Evolutionary conservation across 192 early-diverging fungal genomes (phyloP).

Genomic region (Phycomyces nitens): DNA sequence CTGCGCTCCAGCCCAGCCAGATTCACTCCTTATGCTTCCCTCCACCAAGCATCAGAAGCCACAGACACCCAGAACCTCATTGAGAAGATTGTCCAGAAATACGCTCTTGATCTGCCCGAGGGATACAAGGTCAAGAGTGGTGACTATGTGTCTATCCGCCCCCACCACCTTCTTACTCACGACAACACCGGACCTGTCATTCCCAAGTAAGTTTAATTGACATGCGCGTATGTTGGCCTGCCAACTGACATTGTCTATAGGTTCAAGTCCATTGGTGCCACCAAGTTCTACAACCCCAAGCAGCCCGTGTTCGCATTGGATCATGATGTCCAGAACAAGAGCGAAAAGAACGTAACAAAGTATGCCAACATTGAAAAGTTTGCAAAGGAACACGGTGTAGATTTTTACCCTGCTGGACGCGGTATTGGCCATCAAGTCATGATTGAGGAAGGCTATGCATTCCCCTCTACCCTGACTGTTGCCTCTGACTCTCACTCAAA

Average conservation of each 20-base stretch:
- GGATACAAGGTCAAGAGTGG: constrained; percentile 73
- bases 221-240: neutral
- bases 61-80: constrained; percentile 74
- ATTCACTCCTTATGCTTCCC: too few species aligned
- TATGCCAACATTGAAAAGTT: constrained; percentile 83
- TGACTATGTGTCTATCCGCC: constrained; percentile 92
- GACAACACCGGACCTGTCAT: constrained; percentile 97
- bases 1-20: neutral
- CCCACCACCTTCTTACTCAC: constrained; percentile 93
- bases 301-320: constrained; percentile 96
- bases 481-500: constrained; percentile 99
- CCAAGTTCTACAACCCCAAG: constrained; percentile 66
- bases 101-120: constrained; percentile 72
- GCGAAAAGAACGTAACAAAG: constrained; percentile 88
- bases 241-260: constrained; percentile 29
- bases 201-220: constrained; percentile 59
- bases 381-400: constrained; percentile 73
- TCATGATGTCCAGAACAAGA: constrained; percentile 97
- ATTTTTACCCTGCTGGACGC: constrained; percentile 93
- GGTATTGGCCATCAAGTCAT: constrained; percentile 99
- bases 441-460: constrained; percentile 96
- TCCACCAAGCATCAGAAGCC: constrained; percentile 8
- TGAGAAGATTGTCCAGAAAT: constrained; percentile 94
- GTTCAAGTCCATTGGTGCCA: constrained; percentile 88
- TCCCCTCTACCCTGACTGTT: constrained; percentile 89